phyloP scores from a whole-genome alignment of 139 green algal genomes.

The Coelastrella sp. region DNA sequence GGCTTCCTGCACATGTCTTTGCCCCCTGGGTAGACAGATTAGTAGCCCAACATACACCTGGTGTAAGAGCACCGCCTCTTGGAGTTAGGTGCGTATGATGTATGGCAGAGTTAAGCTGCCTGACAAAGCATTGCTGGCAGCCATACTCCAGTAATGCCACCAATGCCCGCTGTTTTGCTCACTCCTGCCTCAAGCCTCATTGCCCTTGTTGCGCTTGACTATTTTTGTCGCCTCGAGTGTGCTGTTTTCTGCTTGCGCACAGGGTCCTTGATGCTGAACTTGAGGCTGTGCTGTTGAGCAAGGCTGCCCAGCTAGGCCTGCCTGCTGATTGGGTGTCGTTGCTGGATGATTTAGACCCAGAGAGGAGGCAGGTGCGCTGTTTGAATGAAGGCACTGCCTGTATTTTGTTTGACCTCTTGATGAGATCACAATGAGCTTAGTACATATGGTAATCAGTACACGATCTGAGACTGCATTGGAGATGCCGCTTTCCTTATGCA shows the following conservation, averaged over 20 bases:
- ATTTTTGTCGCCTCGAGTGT: not conserved
- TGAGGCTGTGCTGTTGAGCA: conserved; percentile 83
- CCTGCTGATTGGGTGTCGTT: conserved; percentile 75
- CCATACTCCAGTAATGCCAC: no score
- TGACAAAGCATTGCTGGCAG: no score
- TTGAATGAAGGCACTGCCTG: no score
- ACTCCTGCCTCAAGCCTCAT: no score
- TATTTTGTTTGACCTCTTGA: no score
- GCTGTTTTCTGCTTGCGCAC: not conserved
- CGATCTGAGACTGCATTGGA: no score
- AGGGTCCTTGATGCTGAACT: conserved; percentile 83
- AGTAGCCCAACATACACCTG: conserved; percentile 32
- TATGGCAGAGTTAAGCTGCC: no score
- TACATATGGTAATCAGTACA: no score
- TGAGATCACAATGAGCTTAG: no score
- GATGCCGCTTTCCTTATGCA: no score
- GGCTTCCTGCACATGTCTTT: conserved; percentile 72
- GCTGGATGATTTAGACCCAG: conserved; percentile 76
- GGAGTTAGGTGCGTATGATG: conserved; percentile 51
- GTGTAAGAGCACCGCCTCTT: conserved; percentile 46
- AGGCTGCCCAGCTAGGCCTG: conserved; percentile 83
- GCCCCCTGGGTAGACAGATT: conserved; percentile 73
- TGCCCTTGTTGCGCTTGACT: no score
- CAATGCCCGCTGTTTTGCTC: no score
- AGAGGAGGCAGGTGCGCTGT: conserved; percentile 70